These are phyloP conservation scores for Colletotrichum magnum DNA, from an alignment of 2,329 filamentous ascomycete genomes.

Conservation along the genomic window DNA sequence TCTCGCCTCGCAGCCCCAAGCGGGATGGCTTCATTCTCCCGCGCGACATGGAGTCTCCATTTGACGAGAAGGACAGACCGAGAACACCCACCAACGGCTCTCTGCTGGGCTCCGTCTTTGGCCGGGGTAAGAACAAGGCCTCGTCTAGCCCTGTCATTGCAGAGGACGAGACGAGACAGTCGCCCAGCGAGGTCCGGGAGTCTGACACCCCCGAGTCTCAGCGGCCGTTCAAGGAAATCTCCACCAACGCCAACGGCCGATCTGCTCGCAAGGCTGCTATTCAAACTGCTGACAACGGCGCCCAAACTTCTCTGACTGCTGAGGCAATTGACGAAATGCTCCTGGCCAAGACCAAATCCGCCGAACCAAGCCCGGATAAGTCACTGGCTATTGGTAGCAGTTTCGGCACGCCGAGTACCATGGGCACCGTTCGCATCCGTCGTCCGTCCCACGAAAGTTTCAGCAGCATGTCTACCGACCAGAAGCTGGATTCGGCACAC, in stretches of 20 bases:
- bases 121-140: constrained; percentile 59
- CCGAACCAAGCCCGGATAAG: constrained; percentile 51
- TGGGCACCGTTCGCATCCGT: constrained; percentile 59
- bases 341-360: constrained; percentile 61
- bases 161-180: constrained; percentile 75
- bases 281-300: constrained; percentile 76
- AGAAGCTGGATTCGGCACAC: constrained; percentile 24
- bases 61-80: constrained; percentile 50
- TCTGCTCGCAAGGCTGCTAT: constrained; percentile 55
- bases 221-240: constrained; percentile 73
- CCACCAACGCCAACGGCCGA: constrained; percentile 66
- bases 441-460: constrained; percentile 64
- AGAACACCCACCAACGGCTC: constrained; percentile 55
- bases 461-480: constrained; percentile 53
- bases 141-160: constrained; percentile 66
- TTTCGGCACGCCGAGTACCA: constrained; percentile 54
- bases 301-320: constrained; percentile 88
- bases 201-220: constrained; percentile 68
- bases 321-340: constrained; percentile 85
- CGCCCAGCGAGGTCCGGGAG: constrained; percentile 56
- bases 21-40: constrained; percentile 71
- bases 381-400: constrained; percentile 54
- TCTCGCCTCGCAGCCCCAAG: constrained; percentile 65
- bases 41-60: constrained; percentile 55
- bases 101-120: constrained; percentile 59